phyloP scores from a whole-genome alignment of 306 rosid genomes.

The Dalbergia oliveri region DNA sequence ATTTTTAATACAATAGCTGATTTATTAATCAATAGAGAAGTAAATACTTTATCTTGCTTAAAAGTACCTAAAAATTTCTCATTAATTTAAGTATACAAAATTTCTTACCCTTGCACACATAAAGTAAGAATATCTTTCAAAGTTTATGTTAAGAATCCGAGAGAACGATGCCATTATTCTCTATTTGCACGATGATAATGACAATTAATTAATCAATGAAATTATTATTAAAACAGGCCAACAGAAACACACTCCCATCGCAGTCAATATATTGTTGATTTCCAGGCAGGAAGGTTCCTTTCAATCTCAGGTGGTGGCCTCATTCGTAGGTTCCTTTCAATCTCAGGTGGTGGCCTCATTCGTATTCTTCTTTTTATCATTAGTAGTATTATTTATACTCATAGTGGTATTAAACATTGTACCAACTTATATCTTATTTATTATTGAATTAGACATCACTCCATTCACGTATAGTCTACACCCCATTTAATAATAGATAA shows the following conservation, averaged over 20 bases:
- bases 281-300: background rate
- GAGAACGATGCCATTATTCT: background rate
- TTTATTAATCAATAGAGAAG: too few relatives aligned
- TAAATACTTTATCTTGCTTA: too few relatives aligned
- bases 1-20: too few relatives aligned
- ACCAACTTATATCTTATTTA: too few relatives aligned
- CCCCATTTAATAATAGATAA: too few relatives aligned
- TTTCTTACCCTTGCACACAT: background rate
- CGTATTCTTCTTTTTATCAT: background rate
- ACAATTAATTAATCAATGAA: background rate
- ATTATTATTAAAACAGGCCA: background rate
- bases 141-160: background rate
- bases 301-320: slow-evolving; percentile 4
- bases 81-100: too few relatives aligned
- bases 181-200: background rate
- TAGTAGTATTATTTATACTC: background rate
- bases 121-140: background rate
- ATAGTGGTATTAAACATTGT: too few relatives aligned
- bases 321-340: background rate
- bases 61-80: too few relatives aligned
- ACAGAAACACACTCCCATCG: background rate
- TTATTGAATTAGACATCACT: too few relatives aligned
- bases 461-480: too few relatives aligned
- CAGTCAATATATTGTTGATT: background rate
- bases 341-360: background rate